Conservation (phyloP, 2,329 filamentous ascomycete genomes). For the Plenodomus biglobosus region DNA sequence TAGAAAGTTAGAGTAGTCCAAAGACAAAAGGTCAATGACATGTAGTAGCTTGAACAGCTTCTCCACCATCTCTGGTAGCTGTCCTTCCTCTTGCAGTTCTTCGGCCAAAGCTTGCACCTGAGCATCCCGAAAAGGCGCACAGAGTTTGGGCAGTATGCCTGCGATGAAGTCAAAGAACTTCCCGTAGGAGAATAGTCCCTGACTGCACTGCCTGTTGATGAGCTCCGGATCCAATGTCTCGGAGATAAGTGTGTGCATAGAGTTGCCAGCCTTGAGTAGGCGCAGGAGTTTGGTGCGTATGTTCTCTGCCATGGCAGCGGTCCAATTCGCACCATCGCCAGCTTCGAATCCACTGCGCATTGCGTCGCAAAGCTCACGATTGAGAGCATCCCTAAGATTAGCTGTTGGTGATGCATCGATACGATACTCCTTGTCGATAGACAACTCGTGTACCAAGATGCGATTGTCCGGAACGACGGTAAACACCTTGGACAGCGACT, state of each 20-base stretch:
- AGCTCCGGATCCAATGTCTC: constrained; percentile 74
- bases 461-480: constrained; percentile 71
- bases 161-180: constrained; percentile 78
- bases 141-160: constrained; percentile 73
- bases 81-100: constrained; percentile 53
- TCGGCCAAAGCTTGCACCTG: constrained; percentile 70
- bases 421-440: constrained; percentile 76
- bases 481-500: constrained; percentile 56
- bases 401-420: constrained; percentile 63
- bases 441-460: constrained; percentile 74
- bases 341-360: constrained; percentile 65
- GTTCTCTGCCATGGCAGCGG: constrained; percentile 69
- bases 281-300: constrained; percentile 72
- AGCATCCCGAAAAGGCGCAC: constrained; percentile 76
- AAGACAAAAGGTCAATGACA: constrained; percentile 74
- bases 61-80: constrained; percentile 68
- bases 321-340: constrained; percentile 67
- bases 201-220: constrained; percentile 67
- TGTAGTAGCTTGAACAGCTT: constrained; percentile 73
- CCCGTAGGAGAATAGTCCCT: constrained; percentile 77
- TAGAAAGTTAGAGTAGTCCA: constrained; percentile 82
- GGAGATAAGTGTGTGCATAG: constrained; percentile 72
- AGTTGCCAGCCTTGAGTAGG: constrained; percentile 69
- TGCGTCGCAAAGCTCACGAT: constrained; percentile 60
- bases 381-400: constrained; percentile 59